phyloP scores from a whole-genome alignment of 306 rosid species.

The Vigna mungo region DNA sequence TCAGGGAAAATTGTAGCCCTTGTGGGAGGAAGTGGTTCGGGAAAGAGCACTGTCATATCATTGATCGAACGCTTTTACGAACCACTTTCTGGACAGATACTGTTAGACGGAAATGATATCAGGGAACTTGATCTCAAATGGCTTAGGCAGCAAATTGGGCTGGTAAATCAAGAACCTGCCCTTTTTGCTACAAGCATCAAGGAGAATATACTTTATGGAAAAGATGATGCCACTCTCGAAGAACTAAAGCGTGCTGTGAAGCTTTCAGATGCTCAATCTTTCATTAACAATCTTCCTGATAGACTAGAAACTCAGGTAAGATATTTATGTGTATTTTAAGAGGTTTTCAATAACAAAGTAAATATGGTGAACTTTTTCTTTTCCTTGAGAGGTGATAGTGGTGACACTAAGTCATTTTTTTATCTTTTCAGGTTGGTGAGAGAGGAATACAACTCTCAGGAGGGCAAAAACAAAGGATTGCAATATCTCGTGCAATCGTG shows the following conservation, averaged over 20 bases:
- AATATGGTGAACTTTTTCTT: not conserved
- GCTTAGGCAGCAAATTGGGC: slow-evolving; percentile 87
- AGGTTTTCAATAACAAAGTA: not conserved
- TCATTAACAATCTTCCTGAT: slow-evolving; percentile 89
- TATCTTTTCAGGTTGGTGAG: slow-evolving; percentile 82
- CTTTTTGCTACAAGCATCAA: slow-evolving; percentile 89
- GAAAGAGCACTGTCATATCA: slow-evolving; percentile 88
- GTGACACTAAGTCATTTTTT: slow-evolving; percentile 2
- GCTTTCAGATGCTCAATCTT: slow-evolving; percentile 87
- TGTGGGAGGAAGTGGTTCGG: slow-evolving; percentile 98
- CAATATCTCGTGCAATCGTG: slow-evolving; percentile 88
- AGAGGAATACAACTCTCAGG: slow-evolving; percentile 97
- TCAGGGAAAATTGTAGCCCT: slow-evolving; percentile 89
- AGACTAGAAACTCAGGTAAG: slow-evolving; percentile 91
- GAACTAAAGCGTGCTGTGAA: slow-evolving; percentile 83
- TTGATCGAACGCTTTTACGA: slow-evolving; percentile 96
- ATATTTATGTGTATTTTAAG: slow-evolving; percentile 16
- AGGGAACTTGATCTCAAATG: slow-evolving; percentile 84
- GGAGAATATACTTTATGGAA: slow-evolving; percentile 92
- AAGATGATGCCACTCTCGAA: slow-evolving; percentile 84
- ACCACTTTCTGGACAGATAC: slow-evolving; percentile 77
- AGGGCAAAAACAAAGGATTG: slow-evolving; percentile 96
- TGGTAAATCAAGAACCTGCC: slow-evolving; percentile 97
- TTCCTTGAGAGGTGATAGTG: not conserved
- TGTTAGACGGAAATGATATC: slow-evolving; percentile 66